Percentiles rank a stretch among this genome's conserved stretches.
These are phyloP conservation scores for Suillus ampliporus DNA, from an alignment of 768 basidiomycete species.

Conservation along the genomic window DNA sequence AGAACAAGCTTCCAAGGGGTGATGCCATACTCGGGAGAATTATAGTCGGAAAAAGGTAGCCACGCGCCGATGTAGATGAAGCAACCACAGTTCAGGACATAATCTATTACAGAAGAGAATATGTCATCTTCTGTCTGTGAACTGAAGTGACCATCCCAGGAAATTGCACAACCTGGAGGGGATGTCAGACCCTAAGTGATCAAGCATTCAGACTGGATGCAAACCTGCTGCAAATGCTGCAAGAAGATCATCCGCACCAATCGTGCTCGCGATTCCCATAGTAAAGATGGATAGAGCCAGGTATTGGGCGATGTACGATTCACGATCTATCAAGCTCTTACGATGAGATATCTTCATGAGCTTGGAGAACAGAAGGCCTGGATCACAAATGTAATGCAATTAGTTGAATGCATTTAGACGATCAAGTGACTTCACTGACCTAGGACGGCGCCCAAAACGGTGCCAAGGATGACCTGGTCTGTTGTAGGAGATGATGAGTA, in stretches of 20 bases:
- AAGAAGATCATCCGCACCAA: conserved; percentile 88
- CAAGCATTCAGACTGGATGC: conserved; percentile 13
- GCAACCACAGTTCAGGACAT: conserved; percentile 80
- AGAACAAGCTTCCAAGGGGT: conserved; percentile 73
- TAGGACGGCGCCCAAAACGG: conserved; percentile 65
- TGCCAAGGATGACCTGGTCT: conserved; percentile 89
- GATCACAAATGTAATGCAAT: background rate
- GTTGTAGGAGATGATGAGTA: conserved; percentile 7
- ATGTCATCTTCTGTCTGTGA: conserved; percentile 79
- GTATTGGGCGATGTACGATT: conserved; percentile 89
- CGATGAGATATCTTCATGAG: conserved; percentile 73
- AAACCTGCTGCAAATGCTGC: conserved; percentile 86
- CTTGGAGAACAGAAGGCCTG: conserved; percentile 69
- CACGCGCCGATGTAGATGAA: conserved; percentile 91
- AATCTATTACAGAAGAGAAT: conserved; percentile 90
- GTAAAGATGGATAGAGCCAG: conserved; percentile 74
- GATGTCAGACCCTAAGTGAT: conserved; percentile 6
- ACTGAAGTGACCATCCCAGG: conserved; percentile 90
- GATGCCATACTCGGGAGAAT: conserved; percentile 61
- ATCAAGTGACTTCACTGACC: conserved; percentile 32
- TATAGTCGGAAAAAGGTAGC: conserved; percentile 69
- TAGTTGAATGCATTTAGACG: background rate
- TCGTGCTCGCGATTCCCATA: conserved; percentile 74
- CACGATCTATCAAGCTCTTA: conserved; percentile 70
- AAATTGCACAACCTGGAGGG: conserved; percentile 79